Base-by-base conservation (phyloP, 2,329 filamentous ascomycete species). In the Tolypocladium album region DNA sequence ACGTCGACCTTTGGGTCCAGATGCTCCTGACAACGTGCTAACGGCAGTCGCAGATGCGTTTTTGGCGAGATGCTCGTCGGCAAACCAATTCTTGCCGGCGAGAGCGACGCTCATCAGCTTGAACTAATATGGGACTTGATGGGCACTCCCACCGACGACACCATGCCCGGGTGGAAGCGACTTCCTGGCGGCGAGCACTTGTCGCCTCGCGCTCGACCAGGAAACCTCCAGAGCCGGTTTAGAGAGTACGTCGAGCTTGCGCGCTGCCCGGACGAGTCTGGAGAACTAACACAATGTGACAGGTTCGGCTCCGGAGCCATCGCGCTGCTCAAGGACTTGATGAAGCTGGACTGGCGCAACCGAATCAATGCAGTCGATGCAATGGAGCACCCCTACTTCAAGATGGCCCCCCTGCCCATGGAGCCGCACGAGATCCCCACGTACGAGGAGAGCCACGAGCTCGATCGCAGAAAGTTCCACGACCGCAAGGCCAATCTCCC, bases 51-150 rank as follows among this genome's bases (percentile, higher is more conserved):
- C 60, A 92, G 89, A n/a, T 99, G 94, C 70, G 92, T 99, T 2
- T 97, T 99, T 75, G 94, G 92, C 58, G 94, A 99, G 72, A 99
- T 99, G 93, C 88, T 97, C 64, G 86, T 91, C 67, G 88, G 91
- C 43, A 96, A 93, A 72, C 94, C 94, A 0, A 97, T 99, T 58
- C 81, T 99, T 52, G 85, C 92, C 9, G 94, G 94, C 15, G 91
- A 90, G 65, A 95, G 89, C 67, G 94, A 99, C 69, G 76, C 85
- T 8, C 88, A 97, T 69, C 94, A 99, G 74, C 86, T 95, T 15
- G 89, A 96, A 15, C 86, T 96, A 55, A 97, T 99, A 61, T 99
- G 96, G 75, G 90, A 92, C 64, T 81, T 99, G 45, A 89, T 96
- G 65, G 94, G 94, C 17, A 88, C 90, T 0, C 94, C 94, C 0